Percentiles rank a stretch among this genome's conserved stretches.
Conservation (phyloP, 148 eudicot species). For the Cornus florida region DNA sequence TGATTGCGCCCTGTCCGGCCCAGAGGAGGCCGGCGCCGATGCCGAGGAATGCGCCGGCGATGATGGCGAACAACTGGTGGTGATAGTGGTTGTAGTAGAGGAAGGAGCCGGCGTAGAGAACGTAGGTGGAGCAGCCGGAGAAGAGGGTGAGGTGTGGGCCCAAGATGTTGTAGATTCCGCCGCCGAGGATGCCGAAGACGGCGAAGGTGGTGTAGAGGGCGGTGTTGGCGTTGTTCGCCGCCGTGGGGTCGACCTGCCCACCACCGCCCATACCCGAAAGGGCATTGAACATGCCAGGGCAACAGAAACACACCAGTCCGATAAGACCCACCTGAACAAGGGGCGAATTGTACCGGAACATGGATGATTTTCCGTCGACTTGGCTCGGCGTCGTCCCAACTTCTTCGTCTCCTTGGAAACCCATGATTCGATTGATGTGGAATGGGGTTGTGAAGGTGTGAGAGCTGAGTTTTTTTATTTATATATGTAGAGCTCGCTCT, state of each 20-base stretch:
- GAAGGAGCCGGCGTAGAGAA: conserved; percentile 75
- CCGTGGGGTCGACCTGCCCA: conserved; percentile 91
- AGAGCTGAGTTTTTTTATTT: too few relatives aligned
- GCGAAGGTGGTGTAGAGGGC: conserved; percentile 90
- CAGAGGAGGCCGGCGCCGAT: conserved; percentile 87
- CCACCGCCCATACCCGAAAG: conserved; percentile 96
- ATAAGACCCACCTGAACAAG: conserved; percentile 64
- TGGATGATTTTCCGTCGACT: conserved; percentile 14
- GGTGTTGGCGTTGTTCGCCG: conserved; percentile 90
- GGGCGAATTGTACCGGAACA: conserved; percentile 76
- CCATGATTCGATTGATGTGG: conserved; percentile 20
- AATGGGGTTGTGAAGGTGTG: background rate
- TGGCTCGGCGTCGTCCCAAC: conserved; percentile 3
- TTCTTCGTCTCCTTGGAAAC: conserved; percentile 32
- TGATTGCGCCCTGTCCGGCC: conserved; percentile 95
- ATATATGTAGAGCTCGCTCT: background rate
- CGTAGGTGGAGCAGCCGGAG: conserved; percentile 73
- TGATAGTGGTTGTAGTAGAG: conserved; percentile 72
- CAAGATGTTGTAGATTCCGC: conserved; percentile 84
- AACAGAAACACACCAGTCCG: conserved; percentile 89
- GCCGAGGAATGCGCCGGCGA: conserved; percentile 75
- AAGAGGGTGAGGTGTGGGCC: conserved; percentile 78
- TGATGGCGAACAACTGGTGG: conserved; percentile 56
- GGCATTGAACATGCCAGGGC: conserved; percentile 96
- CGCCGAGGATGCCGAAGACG: conserved; percentile 76